Evolutionary conservation across 306 rosid species (phyloP).

Genomic region (Corylus heterophylla): DNA sequence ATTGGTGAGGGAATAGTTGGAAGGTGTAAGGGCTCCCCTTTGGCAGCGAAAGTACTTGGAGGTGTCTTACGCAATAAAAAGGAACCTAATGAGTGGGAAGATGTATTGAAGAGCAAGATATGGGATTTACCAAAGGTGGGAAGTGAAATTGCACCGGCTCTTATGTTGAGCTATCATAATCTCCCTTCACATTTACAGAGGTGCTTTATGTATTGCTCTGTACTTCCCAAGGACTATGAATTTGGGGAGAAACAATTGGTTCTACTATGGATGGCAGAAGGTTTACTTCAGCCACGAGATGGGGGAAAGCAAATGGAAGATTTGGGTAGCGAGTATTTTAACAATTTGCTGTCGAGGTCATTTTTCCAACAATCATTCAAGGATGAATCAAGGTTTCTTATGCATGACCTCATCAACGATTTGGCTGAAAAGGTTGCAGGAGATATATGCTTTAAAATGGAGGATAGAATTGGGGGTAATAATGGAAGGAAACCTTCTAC

Average conservation of each 20-base stretch:
- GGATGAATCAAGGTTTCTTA: background rate
- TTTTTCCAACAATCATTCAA: background rate
- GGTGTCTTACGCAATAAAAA: background rate
- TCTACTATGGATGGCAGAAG: background rate
- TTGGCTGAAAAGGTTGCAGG: background rate
- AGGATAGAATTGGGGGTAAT: no score
- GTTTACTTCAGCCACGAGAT: background rate
- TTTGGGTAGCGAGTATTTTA: background rate
- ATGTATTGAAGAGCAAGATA: background rate
- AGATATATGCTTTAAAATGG: fast-evolving
- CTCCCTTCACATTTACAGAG: constrained; percentile 4
- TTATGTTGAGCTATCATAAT: constrained; percentile 7
- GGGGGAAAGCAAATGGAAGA: background rate
- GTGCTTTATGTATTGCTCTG: constrained; percentile 18
- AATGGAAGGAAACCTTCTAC: background rate
- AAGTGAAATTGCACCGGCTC: background rate
- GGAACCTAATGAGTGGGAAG: background rate
- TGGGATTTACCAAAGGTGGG: background rate
- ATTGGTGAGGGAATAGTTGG: background rate
- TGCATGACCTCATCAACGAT: constrained; percentile 20
- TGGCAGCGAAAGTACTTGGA: constrained; percentile 10
- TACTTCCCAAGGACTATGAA: background rate
- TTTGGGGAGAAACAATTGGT: background rate
- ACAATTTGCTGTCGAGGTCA: background rate
- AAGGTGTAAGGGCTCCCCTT: background rate